phyloP scores from a whole-genome alignment of 2,329 filamentous ascomycete species.

The Microcera coccophila region DNA sequence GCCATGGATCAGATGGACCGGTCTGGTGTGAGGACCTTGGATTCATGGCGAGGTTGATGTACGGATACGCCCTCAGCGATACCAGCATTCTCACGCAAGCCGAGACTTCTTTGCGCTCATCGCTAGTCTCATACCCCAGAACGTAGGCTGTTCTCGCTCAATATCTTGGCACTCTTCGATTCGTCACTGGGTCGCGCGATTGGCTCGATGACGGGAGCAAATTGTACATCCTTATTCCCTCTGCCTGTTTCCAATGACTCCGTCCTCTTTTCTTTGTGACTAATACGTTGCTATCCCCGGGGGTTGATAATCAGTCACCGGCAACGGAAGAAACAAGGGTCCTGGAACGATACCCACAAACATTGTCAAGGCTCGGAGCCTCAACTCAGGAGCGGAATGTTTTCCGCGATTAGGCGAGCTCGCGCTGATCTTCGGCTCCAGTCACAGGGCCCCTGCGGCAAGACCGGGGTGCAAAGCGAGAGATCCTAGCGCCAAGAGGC shows the following conservation, averaged over 20 bases:
- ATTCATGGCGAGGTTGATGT: conserved; percentile 22
- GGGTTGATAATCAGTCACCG: no score
- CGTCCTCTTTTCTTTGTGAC: no score
- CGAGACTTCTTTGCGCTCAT: conserved; percentile 26
- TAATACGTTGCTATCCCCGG: no score
- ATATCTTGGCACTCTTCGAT: background rate
- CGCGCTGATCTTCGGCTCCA: conserved; percentile 11
- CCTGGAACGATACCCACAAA: no score
- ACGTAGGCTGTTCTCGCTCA: conserved; percentile 15
- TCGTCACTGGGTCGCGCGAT: no score
- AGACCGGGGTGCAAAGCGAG: conserved; percentile 16
- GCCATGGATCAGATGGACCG: conserved; percentile 26
- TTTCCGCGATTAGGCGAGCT: conserved; percentile 28
- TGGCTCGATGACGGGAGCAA: no score
- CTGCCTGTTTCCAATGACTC: no score
- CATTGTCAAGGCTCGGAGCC: no score
- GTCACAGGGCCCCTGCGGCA: conserved; percentile 23
- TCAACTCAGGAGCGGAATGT: conserved; percentile 16
- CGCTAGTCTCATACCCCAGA: conserved; percentile 26
- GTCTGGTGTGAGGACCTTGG: conserved; percentile 24
- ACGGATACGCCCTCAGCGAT: conserved; percentile 26
- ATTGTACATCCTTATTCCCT: no score
- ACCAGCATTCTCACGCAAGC: conserved; percentile 20
- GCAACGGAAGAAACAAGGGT: no score
- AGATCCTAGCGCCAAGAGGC: background rate